Conservation (phyloP, 163 green algal species). For the Scenedesmus sp. region DNA sequence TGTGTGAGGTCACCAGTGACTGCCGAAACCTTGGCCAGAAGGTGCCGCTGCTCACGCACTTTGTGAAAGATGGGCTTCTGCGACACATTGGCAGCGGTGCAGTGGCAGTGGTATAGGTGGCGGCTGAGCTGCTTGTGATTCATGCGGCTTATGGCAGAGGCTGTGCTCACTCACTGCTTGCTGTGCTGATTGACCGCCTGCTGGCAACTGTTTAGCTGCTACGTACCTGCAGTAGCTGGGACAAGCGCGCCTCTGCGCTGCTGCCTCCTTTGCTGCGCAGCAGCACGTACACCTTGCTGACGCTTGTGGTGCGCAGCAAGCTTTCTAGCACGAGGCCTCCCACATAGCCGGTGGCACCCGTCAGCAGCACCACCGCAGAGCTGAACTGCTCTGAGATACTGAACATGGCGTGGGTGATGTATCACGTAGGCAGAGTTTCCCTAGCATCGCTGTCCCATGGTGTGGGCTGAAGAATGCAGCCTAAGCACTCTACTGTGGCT, state of each 20-base stretch:
- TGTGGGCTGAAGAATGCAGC: not conserved
- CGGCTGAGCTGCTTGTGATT: not conserved
- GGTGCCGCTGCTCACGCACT: slow-evolving; percentile 25
- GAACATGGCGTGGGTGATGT: slow-evolving; percentile 1
- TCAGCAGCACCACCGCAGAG: slow-evolving; percentile 56
- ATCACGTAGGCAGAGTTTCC: not conserved
- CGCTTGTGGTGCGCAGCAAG: slow-evolving; percentile 60
- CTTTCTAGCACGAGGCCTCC: slow-evolving; percentile 70
- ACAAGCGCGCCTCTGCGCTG: slow-evolving; percentile 11
- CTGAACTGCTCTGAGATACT: slow-evolving; percentile 13
- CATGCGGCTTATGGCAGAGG: not conserved
- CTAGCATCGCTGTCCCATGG: too few relatives aligned
- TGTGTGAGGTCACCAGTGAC: slow-evolving; percentile 61
- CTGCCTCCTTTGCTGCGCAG: slow-evolving; percentile 48
- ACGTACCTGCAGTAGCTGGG: slow-evolving; percentile 33
- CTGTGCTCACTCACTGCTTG: not conserved
- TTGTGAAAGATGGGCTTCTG: slow-evolving; percentile 32
- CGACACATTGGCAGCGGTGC: not conserved
- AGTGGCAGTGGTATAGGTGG: not conserved
- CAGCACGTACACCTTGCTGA: slow-evolving; percentile 59
- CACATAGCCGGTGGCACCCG: slow-evolving; percentile 69
- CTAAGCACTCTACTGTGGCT: not conserved
- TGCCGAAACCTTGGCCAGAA: slow-evolving; percentile 31
- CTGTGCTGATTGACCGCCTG: not conserved
- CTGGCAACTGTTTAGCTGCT: not conserved